A percentile compares a stretch with the other conserved stretches of the same genome.
Conservation (phyloP, 1,284 basidiomycete genomes). For the Puccinia coronata region DNA sequence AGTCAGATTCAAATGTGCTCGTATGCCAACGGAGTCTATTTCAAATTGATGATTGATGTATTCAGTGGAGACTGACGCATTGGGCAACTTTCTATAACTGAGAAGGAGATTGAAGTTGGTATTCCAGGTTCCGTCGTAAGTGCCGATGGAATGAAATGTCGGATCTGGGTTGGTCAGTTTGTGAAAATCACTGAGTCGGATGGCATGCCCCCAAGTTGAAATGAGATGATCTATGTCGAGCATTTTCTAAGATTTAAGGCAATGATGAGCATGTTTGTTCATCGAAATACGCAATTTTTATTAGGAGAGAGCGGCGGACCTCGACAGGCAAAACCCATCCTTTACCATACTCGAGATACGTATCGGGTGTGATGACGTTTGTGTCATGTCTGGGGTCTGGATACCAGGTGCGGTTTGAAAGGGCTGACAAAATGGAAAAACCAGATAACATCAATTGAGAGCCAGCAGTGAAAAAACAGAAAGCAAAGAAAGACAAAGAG, state of each 20-base stretch:
- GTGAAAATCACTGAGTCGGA: constrained; percentile 23
- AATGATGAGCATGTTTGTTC: background rate
- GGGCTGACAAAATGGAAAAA: background rate
- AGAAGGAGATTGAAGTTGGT: constrained; percentile 17
- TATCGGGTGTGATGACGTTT: background rate
- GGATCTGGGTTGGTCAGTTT: constrained; percentile 39
- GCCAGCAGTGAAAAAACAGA: background rate
- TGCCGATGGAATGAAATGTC: constrained; percentile 21
- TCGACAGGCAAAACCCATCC: constrained; percentile 47
- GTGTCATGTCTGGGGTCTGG: constrained; percentile 36
- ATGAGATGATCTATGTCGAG: constrained; percentile 29
- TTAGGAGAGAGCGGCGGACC: constrained; percentile 1
- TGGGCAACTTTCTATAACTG: constrained; percentile 35
- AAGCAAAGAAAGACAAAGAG: too few relatives aligned
- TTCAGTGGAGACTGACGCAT: constrained; percentile 6
- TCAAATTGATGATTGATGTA: background rate
- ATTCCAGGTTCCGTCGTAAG: constrained; percentile 30
- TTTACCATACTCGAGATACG: constrained; percentile 26
- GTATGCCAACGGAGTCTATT: too few relatives aligned
- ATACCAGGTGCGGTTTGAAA: constrained; percentile 31
- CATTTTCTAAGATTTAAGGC: constrained; percentile 21
- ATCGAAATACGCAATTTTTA: background rate
- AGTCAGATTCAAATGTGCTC: too few relatives aligned
- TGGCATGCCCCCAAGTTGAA: constrained; percentile 33
- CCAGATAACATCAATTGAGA: too few relatives aligned